phyloP scores from a whole-genome alignment of 768 basidiomycete genomes.

The Lyophyllum shimeji region DNA sequence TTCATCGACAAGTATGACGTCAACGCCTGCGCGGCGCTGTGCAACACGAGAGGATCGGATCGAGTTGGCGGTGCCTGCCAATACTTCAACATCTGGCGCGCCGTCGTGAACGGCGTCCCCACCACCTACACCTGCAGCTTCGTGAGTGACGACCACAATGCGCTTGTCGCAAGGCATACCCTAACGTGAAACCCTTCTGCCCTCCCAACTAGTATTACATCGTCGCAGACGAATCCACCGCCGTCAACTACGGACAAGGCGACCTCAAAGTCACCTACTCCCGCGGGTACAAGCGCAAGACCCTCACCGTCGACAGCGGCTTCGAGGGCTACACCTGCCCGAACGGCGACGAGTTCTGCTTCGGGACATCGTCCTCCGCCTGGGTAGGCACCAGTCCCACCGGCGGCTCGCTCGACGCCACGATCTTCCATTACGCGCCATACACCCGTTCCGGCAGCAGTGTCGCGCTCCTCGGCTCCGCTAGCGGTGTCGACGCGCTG shows the following conservation, averaged over 20 bases:
- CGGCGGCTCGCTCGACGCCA: conserved; percentile 40
- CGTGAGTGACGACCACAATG: conserved; percentile 26
- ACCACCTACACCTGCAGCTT: conserved; percentile 51
- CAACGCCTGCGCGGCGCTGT: conserved; percentile 41
- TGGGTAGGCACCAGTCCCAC: conserved; percentile 39
- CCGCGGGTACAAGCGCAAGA: conserved; percentile 43
- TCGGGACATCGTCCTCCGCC: conserved; percentile 29
- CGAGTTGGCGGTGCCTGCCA: conserved; percentile 43
- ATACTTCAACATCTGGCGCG: conserved; percentile 57
- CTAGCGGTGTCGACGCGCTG: conserved; percentile 32
- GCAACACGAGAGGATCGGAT: conserved; percentile 43
- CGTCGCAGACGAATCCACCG: conserved; percentile 40
- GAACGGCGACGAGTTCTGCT: conserved; percentile 35
- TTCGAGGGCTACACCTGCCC: conserved; percentile 43
- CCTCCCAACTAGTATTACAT: conserved; percentile 37
- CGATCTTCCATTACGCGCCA: conserved; percentile 39
- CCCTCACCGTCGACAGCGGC: conserved; percentile 38
- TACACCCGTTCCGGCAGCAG: conserved; percentile 41
- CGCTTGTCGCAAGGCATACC: no score
- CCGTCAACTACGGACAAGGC: conserved; percentile 37
- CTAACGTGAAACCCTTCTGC: not conserved
- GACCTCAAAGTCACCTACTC: conserved; percentile 34
- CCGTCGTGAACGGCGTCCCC: conserved; percentile 42
- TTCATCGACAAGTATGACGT: conserved; percentile 50
- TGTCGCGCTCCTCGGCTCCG: conserved; percentile 44